Base-by-base conservation (phyloP, 2,329 filamentous ascomycete genomes). In the Thermoascus crustaceus region DNA sequence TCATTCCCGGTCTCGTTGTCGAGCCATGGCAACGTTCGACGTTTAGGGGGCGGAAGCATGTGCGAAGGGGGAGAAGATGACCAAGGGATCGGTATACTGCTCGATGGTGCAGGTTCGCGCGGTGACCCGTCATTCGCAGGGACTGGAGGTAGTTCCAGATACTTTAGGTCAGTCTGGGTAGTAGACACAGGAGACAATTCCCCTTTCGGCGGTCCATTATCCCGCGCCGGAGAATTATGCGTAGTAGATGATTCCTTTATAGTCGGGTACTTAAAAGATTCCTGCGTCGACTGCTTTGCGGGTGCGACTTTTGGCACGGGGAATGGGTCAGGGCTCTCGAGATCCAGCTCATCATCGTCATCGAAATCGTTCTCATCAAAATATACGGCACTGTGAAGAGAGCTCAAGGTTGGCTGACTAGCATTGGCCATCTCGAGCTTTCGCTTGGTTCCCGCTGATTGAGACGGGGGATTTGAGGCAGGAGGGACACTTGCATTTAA, bases 301-400 rank as follows among this genome's bases (percentile, higher is more conserved):
- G 31, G 22, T 14, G 17, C 5, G 8, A 31, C 34, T 25, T 42
- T 40, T 26, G 49, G 50, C 7, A 49, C 47, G 16, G 44, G 46
- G 24, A 50, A 49, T 14, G 50, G 54, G 36, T 52, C 57, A 4
- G 47, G 60, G 35, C 46, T 52, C 38, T 55, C 53, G 10, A 57
- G 48, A 42, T 85, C 83, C 16, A 94, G 67, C 37, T 86, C 75
- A 13, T 80, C 73, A 47, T 94, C 87, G 53, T 89, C 84, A 49
- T 86, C 85, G 46, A 94, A 91, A 53, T 94, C 88, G 48, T 89
- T 80, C 43, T 87, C 83, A 40, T 78, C 75, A 43, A 87, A 83
- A 41, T 73, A 75, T 7, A 82, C 73, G 3, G 58, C 59, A 32
- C 55, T 61, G 45, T 69, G 67, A 11, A 72, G 55, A 9, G 60